These are phyloP conservation scores for Domatiomyces catenatus DNA, from an alignment of 2,329 filamentous ascomycete genomes.

Conservation along the genomic window DNA sequence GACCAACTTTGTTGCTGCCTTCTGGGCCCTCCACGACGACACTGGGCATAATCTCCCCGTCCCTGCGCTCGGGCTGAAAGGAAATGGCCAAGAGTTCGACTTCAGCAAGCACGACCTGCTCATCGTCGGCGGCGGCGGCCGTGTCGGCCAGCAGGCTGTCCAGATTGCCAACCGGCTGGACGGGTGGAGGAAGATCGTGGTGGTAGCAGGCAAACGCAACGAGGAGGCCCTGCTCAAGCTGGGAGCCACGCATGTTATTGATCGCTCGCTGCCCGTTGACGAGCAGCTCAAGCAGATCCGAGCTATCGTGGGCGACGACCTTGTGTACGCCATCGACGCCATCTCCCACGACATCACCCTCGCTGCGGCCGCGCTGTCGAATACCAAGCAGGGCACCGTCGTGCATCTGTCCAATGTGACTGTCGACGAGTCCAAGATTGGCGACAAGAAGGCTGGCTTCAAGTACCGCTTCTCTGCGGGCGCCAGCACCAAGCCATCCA, in stretches of 20 bases:
- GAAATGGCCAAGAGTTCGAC: constrained; percentile 11
- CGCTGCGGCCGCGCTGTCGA: constrained; percentile 24
- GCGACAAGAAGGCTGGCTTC: constrained; percentile 22
- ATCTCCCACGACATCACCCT: constrained; percentile 19
- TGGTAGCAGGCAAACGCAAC: constrained; percentile 17
- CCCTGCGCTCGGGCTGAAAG: constrained; percentile 4
- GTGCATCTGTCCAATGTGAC: constrained; percentile 11
- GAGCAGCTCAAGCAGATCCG: constrained; percentile 22
- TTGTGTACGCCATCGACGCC: constrained; percentile 26
- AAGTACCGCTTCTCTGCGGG: constrained; percentile 20
- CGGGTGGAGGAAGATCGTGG: constrained; percentile 27
- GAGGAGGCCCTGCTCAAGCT: constrained; percentile 20
- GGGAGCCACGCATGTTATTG: constrained; percentile 30
- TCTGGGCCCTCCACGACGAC: constrained; percentile 23
- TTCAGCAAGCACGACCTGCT: constrained; percentile 12
- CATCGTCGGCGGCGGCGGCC: constrained; percentile 18
- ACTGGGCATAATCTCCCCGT: constrained; percentile 20
- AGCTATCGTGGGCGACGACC: constrained; percentile 25
- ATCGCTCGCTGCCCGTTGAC: constrained; percentile 22
- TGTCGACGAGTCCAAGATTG: constrained; percentile 19
- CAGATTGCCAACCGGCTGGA: constrained; percentile 18
- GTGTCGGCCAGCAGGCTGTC: constrained; percentile 16
- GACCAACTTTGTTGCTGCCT: constrained; percentile 22
- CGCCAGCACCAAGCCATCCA: constrained; percentile 8
- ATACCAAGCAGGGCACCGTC: constrained; percentile 22